Evolutionary conservation across 176 grass and related monocot species (phyloP), one percentile per base, ranked within the genome.

Genomic region (Oryza glumipatula): DNA sequence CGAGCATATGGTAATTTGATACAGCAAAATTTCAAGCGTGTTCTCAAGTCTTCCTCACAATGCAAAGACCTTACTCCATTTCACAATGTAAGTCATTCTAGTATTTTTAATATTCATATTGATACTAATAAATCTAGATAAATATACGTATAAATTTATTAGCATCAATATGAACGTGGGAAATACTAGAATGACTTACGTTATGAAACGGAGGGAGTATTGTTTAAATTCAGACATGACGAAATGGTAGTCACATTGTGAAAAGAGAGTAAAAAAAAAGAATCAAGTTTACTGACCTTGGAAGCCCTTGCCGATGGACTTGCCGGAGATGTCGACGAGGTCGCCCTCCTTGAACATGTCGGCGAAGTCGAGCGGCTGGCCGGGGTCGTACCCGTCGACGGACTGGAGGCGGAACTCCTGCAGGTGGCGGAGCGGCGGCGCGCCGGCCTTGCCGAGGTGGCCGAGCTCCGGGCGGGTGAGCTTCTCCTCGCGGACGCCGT

Each of bases 261-360:
- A 67, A 28, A 41, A 73, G 15, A 46, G 46, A 24, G 78, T 0
- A 19, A 67, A 46, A 26, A 49, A 46, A 17, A 44, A 3, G 0
- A 32, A 32, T 44, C 1, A 11, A 71, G 4, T 9, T 16, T 2
- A 4, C 19, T 38, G 68, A 98, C 96, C 96, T 95, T 98, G 96
- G 89, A 98, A 98, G 0, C 96, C 96, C 82, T 98, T 98, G 86
- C 96, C 96, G 19, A 98, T 95, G 81, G 96, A 82, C 24, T 92
- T 98, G 66, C 89, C 96, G 54, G 91, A 95, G 74, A 98, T 84
- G 12, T 98, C 96, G 15, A 98, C 84, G 80, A 98, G 65, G 86
- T 98, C 96, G 7, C 93, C 96, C 88, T 94, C 93, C 88, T 95
- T 95, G 67, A 98, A 98, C 72, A 98, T 81, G 4, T 94, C 93